Evolutionary conservation across 352 stramenopile species (phyloP).

Genomic region (Globisporangium sylvaticum): DNA sequence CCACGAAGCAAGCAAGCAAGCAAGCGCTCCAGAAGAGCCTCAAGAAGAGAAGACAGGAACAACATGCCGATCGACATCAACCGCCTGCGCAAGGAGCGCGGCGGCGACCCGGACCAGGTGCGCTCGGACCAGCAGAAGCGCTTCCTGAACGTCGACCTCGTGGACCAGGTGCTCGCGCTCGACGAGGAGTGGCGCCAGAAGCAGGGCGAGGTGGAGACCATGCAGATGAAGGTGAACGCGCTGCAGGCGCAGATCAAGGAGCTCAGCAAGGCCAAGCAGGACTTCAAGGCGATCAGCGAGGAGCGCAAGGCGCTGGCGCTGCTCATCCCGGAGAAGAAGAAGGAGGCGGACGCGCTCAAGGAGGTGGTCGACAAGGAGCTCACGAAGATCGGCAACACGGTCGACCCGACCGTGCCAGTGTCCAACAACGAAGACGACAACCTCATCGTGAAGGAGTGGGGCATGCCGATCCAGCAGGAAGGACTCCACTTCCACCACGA

Average conservation of each 20-base stretch:
- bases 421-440: slow-evolving; percentile 97
- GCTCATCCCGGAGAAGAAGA: slow-evolving; percentile 71
- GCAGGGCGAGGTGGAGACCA: slow-evolving; percentile 79
- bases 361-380: slow-evolving; percentile 72
- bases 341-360: slow-evolving; percentile 77
- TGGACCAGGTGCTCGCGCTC: slow-evolving; percentile 94
- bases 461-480: slow-evolving; percentile 57
- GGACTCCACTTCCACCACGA: slow-evolving; percentile 94
- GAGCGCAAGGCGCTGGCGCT: slow-evolving; percentile 74
- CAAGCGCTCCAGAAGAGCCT: slow-evolving; percentile 2
- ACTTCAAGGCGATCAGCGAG: slow-evolving; percentile 77
- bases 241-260: slow-evolving; percentile 87
- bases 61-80: slow-evolving; percentile 99
- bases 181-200: slow-evolving; percentile 91
- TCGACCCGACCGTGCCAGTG: slow-evolving; percentile 95
- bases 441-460: slow-evolving; percentile 89
- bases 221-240: slow-evolving; percentile 85
- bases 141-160: slow-evolving; percentile 91
- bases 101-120: slow-evolving; percentile 94
- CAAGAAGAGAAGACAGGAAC: slow-evolving; percentile 19
- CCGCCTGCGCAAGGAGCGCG: slow-evolving; percentile 92
- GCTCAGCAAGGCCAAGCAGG: slow-evolving; percentile 85
- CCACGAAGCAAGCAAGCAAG: neutral
- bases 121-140: slow-evolving; percentile 92
- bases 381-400: slow-evolving; percentile 95